Evolutionary conservation across 2,329 filamentous ascomycete genomes (phyloP).

Genomic region (Nigrospora oryzae): DNA sequence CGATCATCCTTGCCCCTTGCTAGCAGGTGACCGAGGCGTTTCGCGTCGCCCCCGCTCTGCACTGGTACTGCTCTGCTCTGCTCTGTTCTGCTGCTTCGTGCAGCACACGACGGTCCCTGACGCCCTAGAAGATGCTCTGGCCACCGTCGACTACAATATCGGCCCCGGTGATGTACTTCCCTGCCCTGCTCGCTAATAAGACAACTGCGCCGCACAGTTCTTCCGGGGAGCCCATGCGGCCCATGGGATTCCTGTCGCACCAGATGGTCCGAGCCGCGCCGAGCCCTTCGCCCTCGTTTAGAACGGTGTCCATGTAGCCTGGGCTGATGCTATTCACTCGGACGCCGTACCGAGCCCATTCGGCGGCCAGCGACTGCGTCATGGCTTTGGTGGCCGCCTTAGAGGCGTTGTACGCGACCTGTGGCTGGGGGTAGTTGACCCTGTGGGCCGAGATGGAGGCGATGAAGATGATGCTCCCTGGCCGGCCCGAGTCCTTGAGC

Average conservation of each 20-base stretch:
- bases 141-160: constrained; percentile 60
- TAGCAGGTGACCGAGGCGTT: too few species aligned
- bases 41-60: not conserved
- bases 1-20: too few species aligned
- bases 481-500: constrained; percentile 40
- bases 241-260: constrained; percentile 50
- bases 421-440: constrained; percentile 66
- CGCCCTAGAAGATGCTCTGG: constrained; percentile 18
- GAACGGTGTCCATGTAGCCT: constrained; percentile 69
- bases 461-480: constrained; percentile 57
- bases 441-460: constrained; percentile 60
- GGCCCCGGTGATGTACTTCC: constrained; percentile 60
- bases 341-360: constrained; percentile 66
- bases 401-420: constrained; percentile 62
- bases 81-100: not conserved
- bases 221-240: constrained; percentile 55
- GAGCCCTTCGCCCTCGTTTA: constrained; percentile 59
- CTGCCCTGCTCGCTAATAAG: constrained; percentile 49
- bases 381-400: constrained; percentile 60
- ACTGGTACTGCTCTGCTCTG: not conserved
- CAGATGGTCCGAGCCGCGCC: constrained; percentile 44
- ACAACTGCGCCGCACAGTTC: constrained; percentile 57
- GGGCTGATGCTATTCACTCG: constrained; percentile 63
- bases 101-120: not conserved
- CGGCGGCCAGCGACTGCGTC: constrained; percentile 58